phyloP scores from a whole-genome alignment of 2,329 filamentous ascomycete species.

The Fusarium sp. region DNA sequence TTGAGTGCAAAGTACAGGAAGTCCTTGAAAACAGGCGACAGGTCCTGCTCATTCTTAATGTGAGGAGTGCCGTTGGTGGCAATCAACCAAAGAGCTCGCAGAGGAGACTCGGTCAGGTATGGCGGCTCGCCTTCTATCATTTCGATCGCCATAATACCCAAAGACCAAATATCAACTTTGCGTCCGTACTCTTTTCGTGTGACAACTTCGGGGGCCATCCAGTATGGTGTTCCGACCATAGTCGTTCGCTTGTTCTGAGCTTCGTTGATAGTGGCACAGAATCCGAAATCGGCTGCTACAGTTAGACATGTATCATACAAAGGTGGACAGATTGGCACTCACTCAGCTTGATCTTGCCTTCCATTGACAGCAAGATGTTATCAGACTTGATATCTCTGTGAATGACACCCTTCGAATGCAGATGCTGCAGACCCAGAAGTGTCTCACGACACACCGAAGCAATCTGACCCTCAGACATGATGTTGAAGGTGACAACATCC shows the following conservation, averaged over 20 bases:
- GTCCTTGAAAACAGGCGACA: conserved; percentile 86
- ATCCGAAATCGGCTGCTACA: conserved; percentile 90
- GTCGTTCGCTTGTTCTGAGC: conserved; percentile 97
- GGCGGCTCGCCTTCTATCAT: conserved; percentile 99
- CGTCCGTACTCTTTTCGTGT: conserved; percentile 97
- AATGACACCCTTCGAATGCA: conserved; percentile 98
- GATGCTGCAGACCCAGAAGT: conserved; percentile 88
- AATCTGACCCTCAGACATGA: conserved; percentile 98
- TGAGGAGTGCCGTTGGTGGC: conserved; percentile 95
- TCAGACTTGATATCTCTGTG: conserved; percentile 99
- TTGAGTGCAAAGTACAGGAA: conserved; percentile 94
- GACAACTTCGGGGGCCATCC: conserved; percentile 99
- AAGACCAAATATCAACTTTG: conserved; percentile 98
- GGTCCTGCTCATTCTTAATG: conserved; percentile 90
- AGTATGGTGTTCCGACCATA: conserved; percentile 99
- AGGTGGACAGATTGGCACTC: conserved; percentile 54
- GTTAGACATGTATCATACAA: conserved; percentile 53
- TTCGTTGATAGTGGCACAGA: conserved; percentile 98
- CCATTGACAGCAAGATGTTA: conserved; percentile 92
- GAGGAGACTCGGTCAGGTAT: conserved; percentile 93
- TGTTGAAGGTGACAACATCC: conserved; percentile 98
- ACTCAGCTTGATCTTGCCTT: conserved; percentile 98
- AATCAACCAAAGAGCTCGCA: conserved; percentile 94
- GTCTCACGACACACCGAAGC: conserved; percentile 96
- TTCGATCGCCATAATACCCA: conserved; percentile 99